A percentile compares a stretch with the other conserved stretches of the same genome.
Conservation (phyloP, 2,329 filamentous ascomycete genomes). For the Aspergillus ibericus region DNA sequence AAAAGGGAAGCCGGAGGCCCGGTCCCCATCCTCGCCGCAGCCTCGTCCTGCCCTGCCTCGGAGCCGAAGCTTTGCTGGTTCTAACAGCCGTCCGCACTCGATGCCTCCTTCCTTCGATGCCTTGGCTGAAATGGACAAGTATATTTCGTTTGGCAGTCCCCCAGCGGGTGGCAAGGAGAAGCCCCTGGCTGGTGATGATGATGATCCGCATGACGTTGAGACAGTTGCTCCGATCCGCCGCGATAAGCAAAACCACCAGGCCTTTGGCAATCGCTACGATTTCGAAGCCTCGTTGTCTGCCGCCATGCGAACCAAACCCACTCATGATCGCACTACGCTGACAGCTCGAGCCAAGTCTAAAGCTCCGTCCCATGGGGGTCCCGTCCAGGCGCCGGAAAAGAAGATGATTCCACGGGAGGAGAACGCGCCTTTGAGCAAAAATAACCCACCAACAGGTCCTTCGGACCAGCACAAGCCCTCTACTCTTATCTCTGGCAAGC, state of each 20-base stretch:
- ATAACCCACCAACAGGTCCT: constrained; percentile 12
- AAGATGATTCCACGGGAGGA: constrained; percentile 12
- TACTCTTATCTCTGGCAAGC: constrained; percentile 61
- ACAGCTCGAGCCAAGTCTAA: constrained; percentile 56
- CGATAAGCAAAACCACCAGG: constrained; percentile 59
- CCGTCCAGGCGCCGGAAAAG: constrained; percentile 13
- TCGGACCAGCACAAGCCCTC: constrained; percentile 47
- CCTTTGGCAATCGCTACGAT: constrained; percentile 92
- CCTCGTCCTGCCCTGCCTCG: constrained; percentile 62
- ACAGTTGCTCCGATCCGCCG: constrained; percentile 55
- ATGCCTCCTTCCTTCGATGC: constrained; percentile 65
- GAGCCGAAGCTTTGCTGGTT: constrained; percentile 60
- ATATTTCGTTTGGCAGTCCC: constrained; percentile 58
- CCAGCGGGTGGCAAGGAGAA: constrained; percentile 66
- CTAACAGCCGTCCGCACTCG: constrained; percentile 52
- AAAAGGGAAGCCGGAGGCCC: constrained; percentile 52
- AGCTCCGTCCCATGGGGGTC: constrained; percentile 32
- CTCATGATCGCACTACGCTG: constrained; percentile 64
- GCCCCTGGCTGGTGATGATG: constrained; percentile 62
- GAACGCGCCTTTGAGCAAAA: constrained; percentile 20
- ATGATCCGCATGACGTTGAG: constrained; percentile 67
- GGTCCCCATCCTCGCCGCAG: constrained; percentile 43
- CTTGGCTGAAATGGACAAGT: constrained; percentile 62
- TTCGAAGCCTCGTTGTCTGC: constrained; percentile 89
- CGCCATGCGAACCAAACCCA: constrained; percentile 66